These are phyloP conservation scores for Halenospora varia DNA, from an alignment of 495 filamentous ascomycete species.

Conservation along the genomic window DNA sequence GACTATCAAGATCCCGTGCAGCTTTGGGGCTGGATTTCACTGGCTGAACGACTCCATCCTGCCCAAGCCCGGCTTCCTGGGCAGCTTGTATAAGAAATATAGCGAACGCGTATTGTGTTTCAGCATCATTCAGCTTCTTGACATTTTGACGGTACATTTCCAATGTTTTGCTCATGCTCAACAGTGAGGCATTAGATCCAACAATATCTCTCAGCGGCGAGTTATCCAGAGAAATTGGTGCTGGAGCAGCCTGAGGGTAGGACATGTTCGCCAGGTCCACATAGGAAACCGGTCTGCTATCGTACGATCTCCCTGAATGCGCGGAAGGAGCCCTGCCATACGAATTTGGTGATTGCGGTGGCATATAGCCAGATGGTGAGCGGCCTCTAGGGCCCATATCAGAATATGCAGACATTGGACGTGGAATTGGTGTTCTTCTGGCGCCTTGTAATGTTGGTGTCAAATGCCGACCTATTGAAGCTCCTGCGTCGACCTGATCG, in stretches of 20 bases:
- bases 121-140: conserved; percentile 89
- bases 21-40: conserved; percentile 38
- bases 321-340: conserved; percentile 51
- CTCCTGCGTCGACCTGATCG: conserved; percentile 37
- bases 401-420: conserved; percentile 72
- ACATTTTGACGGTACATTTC: conserved; percentile 97
- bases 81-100: conserved; percentile 87
- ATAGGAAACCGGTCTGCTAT: conserved; percentile 74
- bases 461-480: conserved; percentile 51
- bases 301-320: conserved; percentile 66
- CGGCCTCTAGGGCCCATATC: conserved; percentile 59
- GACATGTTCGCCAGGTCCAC: conserved; percentile 83
- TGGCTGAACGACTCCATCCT: conserved; percentile 34
- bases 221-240: conserved; percentile 71
- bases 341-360: conserved; percentile 41
- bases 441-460: conserved; percentile 46
- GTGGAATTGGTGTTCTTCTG: conserved; percentile 49
- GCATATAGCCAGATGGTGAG: conserved; percentile 46
- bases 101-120: conserved; percentile 91
- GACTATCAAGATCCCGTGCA: conserved; percentile 32
- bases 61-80: conserved; percentile 54
- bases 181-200: conserved; percentile 80
- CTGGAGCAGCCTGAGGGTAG: conserved; percentile 76
- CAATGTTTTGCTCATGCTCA: conserved; percentile 86
- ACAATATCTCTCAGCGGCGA: conserved; percentile 70